Base-by-base conservation (phyloP, 2,329 filamentous ascomycete genomes). In the Davidsoniella virescens region DNA sequence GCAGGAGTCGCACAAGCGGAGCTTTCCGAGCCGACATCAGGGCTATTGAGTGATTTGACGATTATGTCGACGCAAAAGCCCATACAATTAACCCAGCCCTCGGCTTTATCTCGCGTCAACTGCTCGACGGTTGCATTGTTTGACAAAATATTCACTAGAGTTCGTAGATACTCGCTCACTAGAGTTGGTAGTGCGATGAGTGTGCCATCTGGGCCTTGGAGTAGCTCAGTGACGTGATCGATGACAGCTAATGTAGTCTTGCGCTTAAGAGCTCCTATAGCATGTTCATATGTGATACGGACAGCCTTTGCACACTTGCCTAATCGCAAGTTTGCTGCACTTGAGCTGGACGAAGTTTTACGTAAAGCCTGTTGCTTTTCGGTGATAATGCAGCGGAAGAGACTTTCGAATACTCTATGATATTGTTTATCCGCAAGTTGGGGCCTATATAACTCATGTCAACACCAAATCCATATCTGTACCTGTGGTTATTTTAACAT, bases 191-290 rank as follows among this genome's bases (percentile, higher is more conserved):
- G 80, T 52, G 79, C 71, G 55, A 86, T 78, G 49, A 82, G 75
- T 2, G 69, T 72, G 12, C 78, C 78, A 49, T 79, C 74, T 3
- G 66, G 64, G 0, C 69, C 73, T 2, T 79, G 75, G 3, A 94
- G 69, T 16, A 79, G 78, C 56, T 94, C 80, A 2, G 78, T 80
- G 54, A 96, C 82, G 64, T 94, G 87, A 55, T 87, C 80, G 55
- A 94, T 70, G 14, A 95, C 68, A 5, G 83, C 77, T 57, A 81
- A 75, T n/a, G 90, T 70, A 0, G 87, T 90, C 62, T 87, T 93
- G 53, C 72, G 70, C 59, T 80, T 83, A 55, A 96, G 64, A 54
- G 75, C 80, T 17, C 71, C 65, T 29, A 81, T 69, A 18, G 84
- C 83, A 49, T 82, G 74, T 55, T 82, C 78, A 44, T 93, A 73